Percentiles rank a stretch among this genome's conserved stretches.
phyloP scores from a whole-genome alignment of 1,284 basidiomycete genomes.

The Kwoniella shivajii region DNA sequence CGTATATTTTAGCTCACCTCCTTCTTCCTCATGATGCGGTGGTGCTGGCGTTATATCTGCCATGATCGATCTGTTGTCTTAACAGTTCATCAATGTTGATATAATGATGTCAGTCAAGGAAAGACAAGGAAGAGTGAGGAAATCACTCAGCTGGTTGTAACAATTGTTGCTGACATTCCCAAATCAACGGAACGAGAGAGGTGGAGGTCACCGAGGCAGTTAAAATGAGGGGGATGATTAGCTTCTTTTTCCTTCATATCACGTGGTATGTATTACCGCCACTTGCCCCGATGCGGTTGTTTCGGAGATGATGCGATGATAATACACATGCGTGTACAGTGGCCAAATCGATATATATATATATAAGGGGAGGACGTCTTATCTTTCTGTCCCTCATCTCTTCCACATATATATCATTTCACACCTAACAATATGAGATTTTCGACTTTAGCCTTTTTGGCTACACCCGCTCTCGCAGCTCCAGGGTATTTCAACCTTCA shows the following conservation, averaged over 20 bases:
- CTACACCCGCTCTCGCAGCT: conserved; percentile 26
- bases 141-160: not conserved
- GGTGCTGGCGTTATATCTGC: not conserved
- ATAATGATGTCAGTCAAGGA: not conserved
- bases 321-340: not conserved
- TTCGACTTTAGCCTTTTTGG: conserved; percentile 23
- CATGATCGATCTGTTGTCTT: conserved; percentile 3
- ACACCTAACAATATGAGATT: conserved; percentile 23
- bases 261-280: not conserved
- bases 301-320: not conserved
- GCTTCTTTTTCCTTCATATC: not conserved
- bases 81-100: not conserved
- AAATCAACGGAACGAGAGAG: too few species aligned
- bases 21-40: conserved; percentile 21
- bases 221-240: not conserved
- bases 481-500: conserved; percentile 27
- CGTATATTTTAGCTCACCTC: conserved; percentile 14
- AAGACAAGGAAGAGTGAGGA: not conserved
- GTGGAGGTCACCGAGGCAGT: not conserved
- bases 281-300: conserved; percentile 1
- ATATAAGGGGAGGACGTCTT: not conserved
- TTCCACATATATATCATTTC: not conserved
- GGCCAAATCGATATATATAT: not conserved
- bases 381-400: not conserved
- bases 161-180: too few species aligned